Base-by-base conservation (phyloP, 108 stramenopile genomes). In the Chaetoceros tenuissimus region DNA sequence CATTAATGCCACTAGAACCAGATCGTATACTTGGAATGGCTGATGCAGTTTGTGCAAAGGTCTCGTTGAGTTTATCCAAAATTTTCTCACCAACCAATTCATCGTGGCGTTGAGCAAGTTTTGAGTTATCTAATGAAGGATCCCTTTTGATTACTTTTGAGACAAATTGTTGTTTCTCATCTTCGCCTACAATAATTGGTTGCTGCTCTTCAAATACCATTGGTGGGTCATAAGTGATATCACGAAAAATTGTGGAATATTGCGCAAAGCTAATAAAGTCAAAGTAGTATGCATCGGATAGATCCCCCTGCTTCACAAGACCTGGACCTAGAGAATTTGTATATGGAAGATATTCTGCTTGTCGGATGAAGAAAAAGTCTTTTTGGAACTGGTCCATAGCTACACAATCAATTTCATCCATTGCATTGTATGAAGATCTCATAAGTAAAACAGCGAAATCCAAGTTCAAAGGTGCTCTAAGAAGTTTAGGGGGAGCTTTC, bases 201-300 rank as follows among this genome's bases (percentile, higher is more conserved):
- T 85, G 81, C 54, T 83, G 70, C 51, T 91, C 89, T 58, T 82
- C 78, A 69, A 87, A 91, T 3, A 91, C 73, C 29, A 52, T 46
- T 16, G 66, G 57, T 3, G 89, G 89, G 58, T 81, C 59, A 24
- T 69, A 28, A 3, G 64, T 63, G 0, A 91, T 68, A 59, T 85
- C 85, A 57, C 89, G 54, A 31, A 54, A 59, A 22, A 94, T 89
- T 17, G 88, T 82, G 3, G 66, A 47, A 55, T 89, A 88, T 63
- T 94, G 92, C 21, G 88, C 86, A 73, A 82, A 89, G 0, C 81
- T 83, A 46, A 94, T 89, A 57, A 86, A 89, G 69, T 94, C 92
- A 75, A 94, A 94, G 68, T 94, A 94, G 49, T 80, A 79, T 0
- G 92, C 88, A 69, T 94, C 83, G 0, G 84, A 71, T 30, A 94